phyloP scores from a whole-genome alignment of 768 basidiomycete genomes.

The Leccinellum luteum region DNA sequence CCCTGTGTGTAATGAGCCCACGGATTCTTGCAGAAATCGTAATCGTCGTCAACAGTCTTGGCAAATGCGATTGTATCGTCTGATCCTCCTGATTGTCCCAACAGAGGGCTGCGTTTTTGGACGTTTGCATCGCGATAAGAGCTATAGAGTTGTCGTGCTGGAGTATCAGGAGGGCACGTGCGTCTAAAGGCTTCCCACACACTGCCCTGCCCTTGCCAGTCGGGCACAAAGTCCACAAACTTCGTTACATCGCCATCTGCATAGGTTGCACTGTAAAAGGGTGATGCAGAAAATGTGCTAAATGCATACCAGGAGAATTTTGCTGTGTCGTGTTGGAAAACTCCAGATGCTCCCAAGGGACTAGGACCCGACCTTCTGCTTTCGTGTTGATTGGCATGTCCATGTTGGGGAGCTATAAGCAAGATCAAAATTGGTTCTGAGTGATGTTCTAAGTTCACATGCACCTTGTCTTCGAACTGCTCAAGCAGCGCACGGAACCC shows the following conservation, averaged over 20 bases:
- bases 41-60: constrained; percentile 53
- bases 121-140: constrained; percentile 58
- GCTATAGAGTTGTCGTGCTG: constrained; percentile 80
- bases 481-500: constrained; percentile 77
- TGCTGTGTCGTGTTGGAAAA: constrained; percentile 66
- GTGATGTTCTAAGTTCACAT: constrained; percentile 13
- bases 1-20: constrained; percentile 87
- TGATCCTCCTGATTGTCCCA: constrained; percentile 22
- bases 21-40: constrained; percentile 79
- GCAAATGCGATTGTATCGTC: constrained; percentile 67
- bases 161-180: constrained; percentile 77
- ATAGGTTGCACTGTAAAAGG: not conserved
- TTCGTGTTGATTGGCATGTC: constrained; percentile 92
- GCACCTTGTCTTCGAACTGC: constrained; percentile 64
- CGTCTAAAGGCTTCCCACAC: constrained; percentile 95
- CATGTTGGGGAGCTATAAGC: constrained; percentile 80
- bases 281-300: not conserved
- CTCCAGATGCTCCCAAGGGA: constrained; percentile 85
- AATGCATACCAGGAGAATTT: constrained; percentile 32
- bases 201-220: constrained; percentile 80
- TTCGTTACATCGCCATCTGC: constrained; percentile 52
- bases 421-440: not conserved
- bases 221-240: constrained; percentile 69
- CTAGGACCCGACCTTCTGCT: constrained; percentile 90
- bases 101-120: constrained; percentile 26